Base-by-base conservation (phyloP, 1,284 basidiomycete species). In the Xerocomus cyaneibrunnescens region DNA sequence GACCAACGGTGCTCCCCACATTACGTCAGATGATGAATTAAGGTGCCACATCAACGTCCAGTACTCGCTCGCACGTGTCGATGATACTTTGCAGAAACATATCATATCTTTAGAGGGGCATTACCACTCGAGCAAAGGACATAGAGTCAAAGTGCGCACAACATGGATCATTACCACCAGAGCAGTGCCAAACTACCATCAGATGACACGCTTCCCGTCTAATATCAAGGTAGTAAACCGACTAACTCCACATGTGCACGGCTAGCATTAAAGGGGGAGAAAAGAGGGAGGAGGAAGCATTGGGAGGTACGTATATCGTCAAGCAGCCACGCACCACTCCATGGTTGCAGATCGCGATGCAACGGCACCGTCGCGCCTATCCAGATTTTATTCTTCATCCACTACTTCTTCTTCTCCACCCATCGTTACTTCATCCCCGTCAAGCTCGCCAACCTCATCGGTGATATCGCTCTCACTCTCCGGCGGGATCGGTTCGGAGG, bases 381-480 rank as follows among this genome's bases (percentile, higher is more conserved):
- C 43, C n/a, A 42, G 25, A 45, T 41, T 44, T 44, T 48, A 53
- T 62, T 48, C 51, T 14, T 31, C 43, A 53, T 25, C 39, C 19
- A 39, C 45, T 23, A 47, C 54, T 58, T 48, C 62, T 52, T 58
- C 55, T 53, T 48, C 65, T 37, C 42, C 53, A 32, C 36, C 50
- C 34, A 34, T 46, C 35, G 13, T 56, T 34, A 46, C 44, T 53
- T 65, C 63, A 55, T 67, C 46, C 38, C 51, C 54, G 40, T 50
- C 64, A 45, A 34, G 34, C 31, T 40, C 61, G 51, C 46, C 55
- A 38, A 41, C 62, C 48, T 71, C 67, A 36, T 71, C 69, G 55
- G 65, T 64, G 61, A 67, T 71, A 62, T 71, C 65, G 57, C 68
- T 69, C 47, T 71, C 65, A 42, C 57, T 68, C 52, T 67, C 65